These are phyloP conservation scores for Lactuca sativa DNA, from an alignment of 129 eudicot genomes.

Conservation along the genomic window DNA sequence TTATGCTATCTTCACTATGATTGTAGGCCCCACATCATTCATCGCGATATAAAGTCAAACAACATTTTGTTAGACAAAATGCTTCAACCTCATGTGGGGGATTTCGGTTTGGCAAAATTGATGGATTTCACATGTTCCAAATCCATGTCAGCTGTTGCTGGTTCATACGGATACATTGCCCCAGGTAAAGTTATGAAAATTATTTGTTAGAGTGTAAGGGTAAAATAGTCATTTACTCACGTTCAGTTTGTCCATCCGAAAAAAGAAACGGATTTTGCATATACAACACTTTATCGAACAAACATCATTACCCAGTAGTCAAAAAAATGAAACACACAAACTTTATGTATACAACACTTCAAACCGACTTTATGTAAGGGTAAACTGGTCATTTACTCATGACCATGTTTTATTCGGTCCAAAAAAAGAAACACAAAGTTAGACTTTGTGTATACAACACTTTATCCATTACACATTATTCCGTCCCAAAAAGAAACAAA, in stretches of 20 bases:
- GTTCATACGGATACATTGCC: conserved; percentile 96
- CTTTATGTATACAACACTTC: too few species aligned
- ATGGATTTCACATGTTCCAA: conserved; percentile 70
- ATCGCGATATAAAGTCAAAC: conserved; percentile 89
- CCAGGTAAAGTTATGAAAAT: conserved; percentile 54
- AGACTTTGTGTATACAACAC: background rate
- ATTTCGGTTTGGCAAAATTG: conserved; percentile 94
- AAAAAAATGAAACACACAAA: too few species aligned
- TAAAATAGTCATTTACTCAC: background rate
- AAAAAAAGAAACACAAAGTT: too few species aligned
- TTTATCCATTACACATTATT: background rate
- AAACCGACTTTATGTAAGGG: background rate
- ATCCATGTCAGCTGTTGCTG: conserved; percentile 94
- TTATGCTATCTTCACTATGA: conserved; percentile 81
- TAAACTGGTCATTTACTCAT: background rate
- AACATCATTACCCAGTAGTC: too few species aligned
- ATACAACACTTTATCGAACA: background rate
- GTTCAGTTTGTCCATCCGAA: too few species aligned
- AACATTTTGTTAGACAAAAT: conserved; percentile 76
- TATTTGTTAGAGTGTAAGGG: background rate
- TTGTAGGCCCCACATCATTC: conserved; percentile 85
- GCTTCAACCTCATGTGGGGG: conserved; percentile 83
- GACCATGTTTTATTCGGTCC: background rate
- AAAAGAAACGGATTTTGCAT: background rate
- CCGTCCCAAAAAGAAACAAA: background rate